Percentiles rank a stretch among this genome's conserved stretches.
Conservation (phyloP, 257 asterid species). For the Solanum lycopersicoides region DNA sequence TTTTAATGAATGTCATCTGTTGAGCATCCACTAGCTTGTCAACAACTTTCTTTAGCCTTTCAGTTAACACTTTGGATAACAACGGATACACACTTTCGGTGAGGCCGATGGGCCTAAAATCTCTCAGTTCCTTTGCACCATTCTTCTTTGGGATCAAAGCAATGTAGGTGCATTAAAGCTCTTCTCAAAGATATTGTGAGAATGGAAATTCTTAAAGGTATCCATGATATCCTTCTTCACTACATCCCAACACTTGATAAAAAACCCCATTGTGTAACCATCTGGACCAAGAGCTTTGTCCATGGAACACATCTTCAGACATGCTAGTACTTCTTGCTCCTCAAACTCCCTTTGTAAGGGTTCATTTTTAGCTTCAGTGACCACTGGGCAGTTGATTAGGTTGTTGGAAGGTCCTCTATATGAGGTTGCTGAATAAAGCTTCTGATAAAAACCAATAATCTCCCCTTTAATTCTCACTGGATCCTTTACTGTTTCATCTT, state of each 20-base stretch:
- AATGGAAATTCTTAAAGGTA: not conserved
- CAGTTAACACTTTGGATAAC: not conserved
- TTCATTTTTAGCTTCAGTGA: not conserved
- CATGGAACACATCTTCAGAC: not conserved
- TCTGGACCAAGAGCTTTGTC: not conserved
- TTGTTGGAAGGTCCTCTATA: not conserved
- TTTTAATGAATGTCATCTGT: not conserved
- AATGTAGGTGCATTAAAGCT: not conserved
- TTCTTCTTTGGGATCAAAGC: not conserved
- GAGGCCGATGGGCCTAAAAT: not conserved
- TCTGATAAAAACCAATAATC: not conserved
- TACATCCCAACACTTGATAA: not conserved
- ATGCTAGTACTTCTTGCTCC: not conserved
- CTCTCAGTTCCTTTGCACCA: not conserved
- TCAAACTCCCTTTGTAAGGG: not conserved
- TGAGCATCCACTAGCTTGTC: not conserved
- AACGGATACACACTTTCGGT: too few species aligned
- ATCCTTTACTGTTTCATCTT: not conserved
- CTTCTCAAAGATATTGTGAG: not conserved
- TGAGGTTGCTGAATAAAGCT: not conserved
- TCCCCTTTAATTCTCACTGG: not conserved
- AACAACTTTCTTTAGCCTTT: not conserved
- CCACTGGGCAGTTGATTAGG: not conserved
- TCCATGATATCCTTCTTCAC: not conserved
- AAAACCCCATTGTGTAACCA: not conserved